phyloP scores from a whole-genome alignment of 768 basidiomycete species.

The Podaxis mareebaensis region DNA sequence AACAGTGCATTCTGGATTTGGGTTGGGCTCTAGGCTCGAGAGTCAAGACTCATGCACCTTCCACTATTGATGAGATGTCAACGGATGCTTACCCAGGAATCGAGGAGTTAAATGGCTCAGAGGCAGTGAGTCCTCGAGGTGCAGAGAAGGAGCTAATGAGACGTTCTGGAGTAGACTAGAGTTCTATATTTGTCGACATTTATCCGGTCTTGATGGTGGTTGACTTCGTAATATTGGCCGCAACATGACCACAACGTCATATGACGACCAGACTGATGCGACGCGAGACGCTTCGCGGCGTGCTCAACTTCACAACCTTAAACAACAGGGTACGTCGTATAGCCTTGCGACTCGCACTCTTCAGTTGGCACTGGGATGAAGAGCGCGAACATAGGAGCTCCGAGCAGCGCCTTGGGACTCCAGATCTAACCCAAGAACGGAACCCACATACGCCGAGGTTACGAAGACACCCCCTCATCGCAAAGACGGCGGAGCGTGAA shows the following conservation, averaged over 20 bases:
- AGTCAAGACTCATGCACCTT: too few species aligned
- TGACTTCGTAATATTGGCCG: not conserved
- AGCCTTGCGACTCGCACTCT: not conserved
- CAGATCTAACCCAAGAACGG: not conserved
- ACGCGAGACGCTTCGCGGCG: not conserved
- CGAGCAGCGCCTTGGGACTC: not conserved
- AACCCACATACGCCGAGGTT: too few species aligned
- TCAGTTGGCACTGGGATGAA: too few species aligned
- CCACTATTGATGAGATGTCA: too few species aligned
- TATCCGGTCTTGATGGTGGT: not conserved
- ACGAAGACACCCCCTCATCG: too few species aligned
- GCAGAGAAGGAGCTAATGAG: too few species aligned
- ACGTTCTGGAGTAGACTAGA: too few species aligned
- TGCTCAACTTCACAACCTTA: not conserved
- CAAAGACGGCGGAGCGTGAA: not conserved
- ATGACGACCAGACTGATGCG: not conserved
- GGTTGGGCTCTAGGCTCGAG: too few species aligned
- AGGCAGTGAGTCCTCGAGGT: too few species aligned
- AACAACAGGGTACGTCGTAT: not conserved
- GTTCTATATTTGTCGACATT: not conserved
- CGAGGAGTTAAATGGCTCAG: too few species aligned
- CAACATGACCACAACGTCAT: not conserved
- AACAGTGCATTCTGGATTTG: too few species aligned
- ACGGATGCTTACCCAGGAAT: too few species aligned
- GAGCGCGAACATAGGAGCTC: not conserved